These are phyloP conservation scores for Nothophoma quercina DNA, from an alignment of 2,329 filamentous ascomycete species.

Conservation along the genomic window DNA sequence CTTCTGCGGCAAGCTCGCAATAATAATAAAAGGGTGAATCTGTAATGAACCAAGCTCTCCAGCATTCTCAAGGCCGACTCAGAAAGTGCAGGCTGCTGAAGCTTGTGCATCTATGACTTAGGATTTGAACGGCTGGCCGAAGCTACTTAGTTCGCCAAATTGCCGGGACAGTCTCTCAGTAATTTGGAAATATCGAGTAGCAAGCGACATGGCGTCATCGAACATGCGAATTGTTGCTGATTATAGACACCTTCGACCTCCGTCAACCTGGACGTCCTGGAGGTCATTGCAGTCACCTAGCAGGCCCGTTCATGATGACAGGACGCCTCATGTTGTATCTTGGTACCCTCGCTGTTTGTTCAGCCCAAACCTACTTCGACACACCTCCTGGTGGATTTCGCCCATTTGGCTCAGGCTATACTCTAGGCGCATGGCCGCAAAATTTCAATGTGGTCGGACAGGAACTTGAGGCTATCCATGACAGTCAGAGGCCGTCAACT, in stretches of 20 bases:
- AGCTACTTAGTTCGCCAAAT: neutral
- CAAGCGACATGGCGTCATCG: slow-evolving; percentile 1
- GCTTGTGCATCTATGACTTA: neutral
- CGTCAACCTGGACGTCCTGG: neutral
- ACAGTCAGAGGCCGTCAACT: slow-evolving; percentile 48
- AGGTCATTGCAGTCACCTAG: too few species aligned
- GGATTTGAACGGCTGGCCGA: neutral
- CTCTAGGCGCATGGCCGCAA: slow-evolving; percentile 31
- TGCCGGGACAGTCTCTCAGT: neutral
- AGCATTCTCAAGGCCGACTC: neutral
- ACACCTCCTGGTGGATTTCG: slow-evolving; percentile 18
- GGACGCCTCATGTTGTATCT: neutral
- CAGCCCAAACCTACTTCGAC: slow-evolving; percentile 15
- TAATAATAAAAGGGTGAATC: too few species aligned
- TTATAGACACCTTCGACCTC: too few species aligned
- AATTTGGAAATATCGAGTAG: neutral
- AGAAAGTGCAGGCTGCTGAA: too few species aligned
- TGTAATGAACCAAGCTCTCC: too few species aligned
- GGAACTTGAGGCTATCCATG: slow-evolving; percentile 48
- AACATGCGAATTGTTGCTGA: neutral
- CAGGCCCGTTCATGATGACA: neutral
- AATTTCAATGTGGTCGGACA: slow-evolving; percentile 50
- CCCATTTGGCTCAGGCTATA: slow-evolving; percentile 24
- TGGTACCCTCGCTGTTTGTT: neutral
- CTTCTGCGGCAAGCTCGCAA: too few species aligned